Evolutionary conservation across 2,329 filamentous ascomycete species (phyloP).

Genomic region (Emergomyces pasteurianus): DNA sequence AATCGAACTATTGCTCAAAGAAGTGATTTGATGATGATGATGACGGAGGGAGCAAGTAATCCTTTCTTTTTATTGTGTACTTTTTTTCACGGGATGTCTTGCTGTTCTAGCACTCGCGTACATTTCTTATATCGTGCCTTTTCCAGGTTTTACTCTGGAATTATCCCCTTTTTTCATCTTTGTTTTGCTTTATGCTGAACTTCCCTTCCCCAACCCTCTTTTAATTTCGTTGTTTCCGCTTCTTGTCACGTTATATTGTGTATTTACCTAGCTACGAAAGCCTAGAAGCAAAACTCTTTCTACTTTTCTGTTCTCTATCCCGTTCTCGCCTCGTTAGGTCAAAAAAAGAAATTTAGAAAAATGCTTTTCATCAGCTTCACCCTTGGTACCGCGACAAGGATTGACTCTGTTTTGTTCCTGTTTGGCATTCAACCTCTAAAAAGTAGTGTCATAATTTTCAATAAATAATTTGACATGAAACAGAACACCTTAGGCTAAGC

Average conservation of each 20-base stretch:
- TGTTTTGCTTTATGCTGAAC: background rate
- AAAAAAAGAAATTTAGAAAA: background rate
- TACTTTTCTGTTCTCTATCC: background rate
- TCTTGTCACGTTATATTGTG: constrained; percentile 4
- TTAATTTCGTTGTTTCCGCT: background rate
- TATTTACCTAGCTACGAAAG: constrained; percentile 5
- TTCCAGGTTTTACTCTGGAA: background rate
- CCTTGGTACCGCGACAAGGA: background rate
- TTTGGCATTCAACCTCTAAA: background rate
- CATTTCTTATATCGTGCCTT: background rate
- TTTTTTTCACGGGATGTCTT: background rate
- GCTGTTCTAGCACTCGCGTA: background rate
- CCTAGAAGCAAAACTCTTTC: background rate
- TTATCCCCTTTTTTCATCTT: background rate
- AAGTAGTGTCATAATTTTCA: background rate
- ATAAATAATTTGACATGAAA: background rate
- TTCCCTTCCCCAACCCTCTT: background rate
- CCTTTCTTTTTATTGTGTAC: background rate
- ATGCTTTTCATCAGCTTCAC: background rate
- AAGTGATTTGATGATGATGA: background rate
- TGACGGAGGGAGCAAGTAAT: background rate
- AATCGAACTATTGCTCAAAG: background rate
- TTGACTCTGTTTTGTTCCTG: background rate
- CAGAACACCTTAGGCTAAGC: background rate
- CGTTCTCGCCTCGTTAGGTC: background rate